A percentile compares a stretch with the other conserved stretches of the same genome.
phyloP scores from a whole-genome alignment of 495 filamentous ascomycete species.

The Halenospora varia region DNA sequence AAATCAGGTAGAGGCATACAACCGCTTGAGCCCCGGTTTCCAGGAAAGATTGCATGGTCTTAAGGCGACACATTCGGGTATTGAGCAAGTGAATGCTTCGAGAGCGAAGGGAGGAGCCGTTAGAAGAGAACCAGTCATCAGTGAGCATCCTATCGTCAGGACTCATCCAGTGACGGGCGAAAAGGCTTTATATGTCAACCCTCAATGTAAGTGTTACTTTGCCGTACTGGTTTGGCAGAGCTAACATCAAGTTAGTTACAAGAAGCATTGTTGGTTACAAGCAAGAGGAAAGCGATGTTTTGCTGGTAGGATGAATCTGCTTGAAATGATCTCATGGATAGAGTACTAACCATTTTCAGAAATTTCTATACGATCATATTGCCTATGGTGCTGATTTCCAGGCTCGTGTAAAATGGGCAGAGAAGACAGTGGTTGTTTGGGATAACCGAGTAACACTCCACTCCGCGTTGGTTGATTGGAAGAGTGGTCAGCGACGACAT shows the following conservation, averaged over 20 bases:
- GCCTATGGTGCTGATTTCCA: conserved; percentile 83
- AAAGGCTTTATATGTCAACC: conserved; percentile 83
- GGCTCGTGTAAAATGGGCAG: conserved; percentile 78
- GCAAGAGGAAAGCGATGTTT: conserved; percentile 61
- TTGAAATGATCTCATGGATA: conserved; percentile 28
- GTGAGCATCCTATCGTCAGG: conserved; percentile 71
- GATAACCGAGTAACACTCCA: conserved; percentile 82
- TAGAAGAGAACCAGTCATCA: conserved; percentile 65
- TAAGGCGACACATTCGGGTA: conserved; percentile 69
- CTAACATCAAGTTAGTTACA: conserved; percentile 49
- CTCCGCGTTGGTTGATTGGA: conserved; percentile 77
- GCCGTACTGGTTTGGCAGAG: neutral
- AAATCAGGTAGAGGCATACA: conserved; percentile 72
- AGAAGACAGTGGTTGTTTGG: conserved; percentile 81
- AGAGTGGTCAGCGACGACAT: conserved; percentile 72
- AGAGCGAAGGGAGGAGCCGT: conserved; percentile 54
- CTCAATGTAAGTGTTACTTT: conserved; percentile 63
- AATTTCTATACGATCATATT: conserved; percentile 87
- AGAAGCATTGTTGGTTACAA: conserved; percentile 58
- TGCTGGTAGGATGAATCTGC: conserved; percentile 63
- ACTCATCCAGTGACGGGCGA: conserved; percentile 80
- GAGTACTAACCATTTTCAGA: conserved; percentile 76
- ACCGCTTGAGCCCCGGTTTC: conserved; percentile 67
- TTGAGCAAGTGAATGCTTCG: conserved; percentile 63
- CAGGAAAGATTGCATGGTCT: conserved; percentile 70